A percentile compares a stretch with the other conserved stretches of the same genome.
These are phyloP conservation scores for Micractinium conductrix DNA, from an alignment of 139 green algal genomes.

Conservation along the genomic window DNA sequence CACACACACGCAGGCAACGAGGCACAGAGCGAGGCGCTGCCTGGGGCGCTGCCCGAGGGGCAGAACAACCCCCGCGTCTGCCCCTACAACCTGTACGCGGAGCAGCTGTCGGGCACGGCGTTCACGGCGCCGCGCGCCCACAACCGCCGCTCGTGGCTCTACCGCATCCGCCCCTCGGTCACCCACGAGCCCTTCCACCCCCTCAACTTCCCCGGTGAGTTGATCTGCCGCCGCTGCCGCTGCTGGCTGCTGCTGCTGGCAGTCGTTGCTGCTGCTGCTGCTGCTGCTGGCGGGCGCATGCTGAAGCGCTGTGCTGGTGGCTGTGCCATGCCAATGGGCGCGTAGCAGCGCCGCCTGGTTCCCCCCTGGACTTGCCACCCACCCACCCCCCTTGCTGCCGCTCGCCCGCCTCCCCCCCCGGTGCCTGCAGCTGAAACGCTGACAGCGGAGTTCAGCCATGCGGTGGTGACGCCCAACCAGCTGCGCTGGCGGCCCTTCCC, in stretches of 20 bases:
- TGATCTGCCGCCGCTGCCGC: background rate
- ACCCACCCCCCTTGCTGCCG: background rate
- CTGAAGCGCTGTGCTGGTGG: too few relatives aligned
- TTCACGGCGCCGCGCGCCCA: constrained; percentile 90
- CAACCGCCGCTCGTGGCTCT: constrained; percentile 89
- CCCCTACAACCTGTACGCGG: constrained; percentile 91
- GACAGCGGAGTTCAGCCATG: constrained; percentile 67
- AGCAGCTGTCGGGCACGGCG: constrained; percentile 92
- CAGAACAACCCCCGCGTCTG: constrained; percentile 92
- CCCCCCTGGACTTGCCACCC: background rate
- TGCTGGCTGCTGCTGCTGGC: too few relatives aligned
- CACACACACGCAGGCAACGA: constrained; percentile 92
- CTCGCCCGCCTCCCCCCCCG: background rate
- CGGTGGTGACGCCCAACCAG: constrained; percentile 90
- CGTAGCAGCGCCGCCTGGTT: too few relatives aligned
- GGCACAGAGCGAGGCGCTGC: constrained; percentile 85
- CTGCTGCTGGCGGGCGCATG: too few relatives aligned
- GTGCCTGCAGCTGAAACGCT: constrained; percentile 44
- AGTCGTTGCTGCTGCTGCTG: too few relatives aligned
- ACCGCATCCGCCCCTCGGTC: constrained; percentile 91
- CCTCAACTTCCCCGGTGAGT: constrained; percentile 61
- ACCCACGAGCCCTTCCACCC: constrained; percentile 85
- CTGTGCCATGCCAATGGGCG: too few relatives aligned
- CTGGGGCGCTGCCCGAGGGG: constrained; percentile 75
- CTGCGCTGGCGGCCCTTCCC: constrained; percentile 86